phyloP scores from a whole-genome alignment of 805 yeast species.

The Candida endomychidarum region DNA sequence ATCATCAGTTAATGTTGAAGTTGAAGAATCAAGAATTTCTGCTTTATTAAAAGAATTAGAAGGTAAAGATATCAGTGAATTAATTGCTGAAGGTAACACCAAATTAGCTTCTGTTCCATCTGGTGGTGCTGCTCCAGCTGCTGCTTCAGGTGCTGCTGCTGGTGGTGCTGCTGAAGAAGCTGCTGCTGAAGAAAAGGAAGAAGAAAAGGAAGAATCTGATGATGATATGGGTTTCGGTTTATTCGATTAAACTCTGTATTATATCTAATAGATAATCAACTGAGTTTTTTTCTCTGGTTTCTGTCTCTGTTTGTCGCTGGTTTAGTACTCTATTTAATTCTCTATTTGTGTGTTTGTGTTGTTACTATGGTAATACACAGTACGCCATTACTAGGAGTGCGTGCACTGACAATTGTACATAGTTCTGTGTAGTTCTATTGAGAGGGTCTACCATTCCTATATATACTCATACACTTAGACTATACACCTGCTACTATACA shows the following conservation, averaged over 20 bases:
- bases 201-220: constrained; percentile 37
- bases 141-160: constrained; percentile 35
- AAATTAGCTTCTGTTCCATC: constrained; percentile 86
- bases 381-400: too few relatives aligned
- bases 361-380: too few relatives aligned
- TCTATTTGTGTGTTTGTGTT: too few relatives aligned
- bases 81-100: constrained; percentile 83
- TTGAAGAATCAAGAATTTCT: constrained; percentile 60
- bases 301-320: too few relatives aligned
- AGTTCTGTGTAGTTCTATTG: too few relatives aligned
- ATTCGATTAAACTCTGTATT: constrained; percentile 69
- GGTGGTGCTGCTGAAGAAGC: constrained; percentile 43
- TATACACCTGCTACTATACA: too few relatives aligned
- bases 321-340: too few relatives aligned
- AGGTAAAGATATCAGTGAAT: constrained; percentile 49
- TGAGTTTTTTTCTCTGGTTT: neutral
- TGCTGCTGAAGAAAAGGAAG: constrained; percentile 35
- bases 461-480: too few relatives aligned
- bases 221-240: constrained; percentile 77
- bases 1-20: constrained; percentile 58
- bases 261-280: constrained; percentile 3
- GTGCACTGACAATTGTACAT: too few relatives aligned
- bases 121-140: constrained; percentile 44
- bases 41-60: constrained; percentile 49
- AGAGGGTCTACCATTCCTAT: too few relatives aligned